Conservation (phyloP, 1,284 basidiomycete genomes). For the Apiotrichum brassicae region DNA sequence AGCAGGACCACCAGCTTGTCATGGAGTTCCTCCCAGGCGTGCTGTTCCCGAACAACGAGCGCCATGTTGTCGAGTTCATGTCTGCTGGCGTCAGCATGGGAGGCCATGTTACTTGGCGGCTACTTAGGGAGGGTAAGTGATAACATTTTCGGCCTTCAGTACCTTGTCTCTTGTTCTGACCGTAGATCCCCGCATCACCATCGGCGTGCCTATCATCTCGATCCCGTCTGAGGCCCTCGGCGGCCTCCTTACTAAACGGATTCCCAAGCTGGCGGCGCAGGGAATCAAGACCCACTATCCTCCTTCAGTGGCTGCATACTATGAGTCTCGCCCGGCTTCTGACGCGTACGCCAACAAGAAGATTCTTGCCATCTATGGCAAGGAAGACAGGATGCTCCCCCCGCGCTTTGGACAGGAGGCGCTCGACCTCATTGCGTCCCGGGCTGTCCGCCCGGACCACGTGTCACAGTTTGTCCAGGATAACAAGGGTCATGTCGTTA, state of each 20-base stretch:
- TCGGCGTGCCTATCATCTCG: slow-evolving; percentile 67
- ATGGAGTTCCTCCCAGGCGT: slow-evolving; percentile 69
- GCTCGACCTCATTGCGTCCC: not conserved
- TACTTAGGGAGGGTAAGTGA: slow-evolving; percentile 10
- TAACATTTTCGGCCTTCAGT: not conserved
- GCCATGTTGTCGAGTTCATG: slow-evolving; percentile 59
- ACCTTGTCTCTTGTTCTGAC: too few species aligned
- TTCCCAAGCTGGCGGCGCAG: slow-evolving; percentile 52
- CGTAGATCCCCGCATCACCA: slow-evolving; percentile 58
- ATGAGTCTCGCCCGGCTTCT: slow-evolving; percentile 50
- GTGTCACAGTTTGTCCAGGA: not conserved
- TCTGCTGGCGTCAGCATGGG: slow-evolving; percentile 48
- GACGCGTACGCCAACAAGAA: slow-evolving; percentile 60
- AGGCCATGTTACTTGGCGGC: slow-evolving; percentile 21
- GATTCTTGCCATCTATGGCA: slow-evolving; percentile 60
- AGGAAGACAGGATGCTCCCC: slow-evolving; percentile 42
- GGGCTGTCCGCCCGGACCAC: not conserved
- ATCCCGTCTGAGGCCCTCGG: slow-evolving; percentile 66
- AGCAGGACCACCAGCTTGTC: slow-evolving; percentile 65
- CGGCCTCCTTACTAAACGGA: slow-evolving; percentile 52
- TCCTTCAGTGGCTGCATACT: slow-evolving; percentile 49
- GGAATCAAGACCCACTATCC: slow-evolving; percentile 1
- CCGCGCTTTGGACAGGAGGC: slow-evolving; percentile 14
- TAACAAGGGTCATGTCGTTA: slow-evolving; percentile 6
- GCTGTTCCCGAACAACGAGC: slow-evolving; percentile 63